Percentiles rank a stretch among this genome's conserved stretches.
Conservation (phyloP, 2,329 filamentous ascomycete genomes). For the Dichotomopilus funicola region DNA sequence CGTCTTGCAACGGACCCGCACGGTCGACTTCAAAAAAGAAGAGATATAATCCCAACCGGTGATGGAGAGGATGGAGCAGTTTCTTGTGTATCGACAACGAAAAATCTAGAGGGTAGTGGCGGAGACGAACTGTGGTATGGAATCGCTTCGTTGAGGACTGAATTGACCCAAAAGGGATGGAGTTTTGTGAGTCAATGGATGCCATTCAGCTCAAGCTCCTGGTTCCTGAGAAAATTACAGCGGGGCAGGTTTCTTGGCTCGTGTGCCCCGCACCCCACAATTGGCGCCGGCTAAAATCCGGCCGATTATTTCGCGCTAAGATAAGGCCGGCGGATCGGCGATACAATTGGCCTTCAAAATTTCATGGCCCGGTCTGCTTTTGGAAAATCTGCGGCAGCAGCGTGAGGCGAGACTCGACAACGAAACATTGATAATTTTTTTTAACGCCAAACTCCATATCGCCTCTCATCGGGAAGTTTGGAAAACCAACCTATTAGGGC, state of each 20-base stretch:
- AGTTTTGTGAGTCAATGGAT: constrained; percentile 14
- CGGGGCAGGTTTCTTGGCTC: constrained; percentile 11
- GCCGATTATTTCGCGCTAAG: constrained; percentile 1
- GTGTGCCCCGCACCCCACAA: constrained; percentile 13
- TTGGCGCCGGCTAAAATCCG: constrained; percentile 7
- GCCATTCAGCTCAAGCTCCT: constrained; percentile 6
- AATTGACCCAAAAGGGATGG: not conserved
- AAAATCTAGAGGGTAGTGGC: not conserved
- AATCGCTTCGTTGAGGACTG: not conserved
- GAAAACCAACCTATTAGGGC: no score
- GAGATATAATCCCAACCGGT: not conserved
- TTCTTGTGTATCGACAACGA: not conserved
- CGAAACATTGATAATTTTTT: not conserved
- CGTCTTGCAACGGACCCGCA: not conserved
- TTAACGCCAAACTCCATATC: not conserved
- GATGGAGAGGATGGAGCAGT: not conserved
- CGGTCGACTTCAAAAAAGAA: not conserved
- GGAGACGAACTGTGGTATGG: not conserved
- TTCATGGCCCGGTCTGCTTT: constrained; percentile 11
- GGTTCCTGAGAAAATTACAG: constrained; percentile 13
- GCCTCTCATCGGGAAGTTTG: no score
- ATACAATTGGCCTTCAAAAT: constrained; percentile 25
- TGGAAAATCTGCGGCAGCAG: constrained; percentile 19
- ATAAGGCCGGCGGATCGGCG: constrained; percentile 14
- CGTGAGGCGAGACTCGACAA: not conserved